Percentiles rank a stretch among this genome's conserved stretches.
Conservation (phyloP, 1,284 basidiomycete species). For the Boletus sp. region DNA sequence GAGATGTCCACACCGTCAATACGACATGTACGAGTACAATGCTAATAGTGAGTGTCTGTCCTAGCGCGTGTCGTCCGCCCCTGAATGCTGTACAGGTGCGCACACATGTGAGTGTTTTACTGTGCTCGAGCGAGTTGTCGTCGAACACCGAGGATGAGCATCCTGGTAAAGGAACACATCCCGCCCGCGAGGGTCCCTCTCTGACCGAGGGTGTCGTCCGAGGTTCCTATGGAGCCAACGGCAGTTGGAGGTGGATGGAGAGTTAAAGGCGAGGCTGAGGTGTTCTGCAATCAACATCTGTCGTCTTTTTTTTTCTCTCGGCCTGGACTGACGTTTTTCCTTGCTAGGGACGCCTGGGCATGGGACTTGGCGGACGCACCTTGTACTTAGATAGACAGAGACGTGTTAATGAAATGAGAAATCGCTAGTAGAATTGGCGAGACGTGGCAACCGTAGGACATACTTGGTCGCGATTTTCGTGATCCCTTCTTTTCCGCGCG, state of each 20-base stretch:
- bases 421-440: no score
- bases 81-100: conserved; percentile 6
- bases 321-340: conserved; percentile 3
- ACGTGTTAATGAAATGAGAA: no score
- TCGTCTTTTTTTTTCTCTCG: neutral
- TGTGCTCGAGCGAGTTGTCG: neutral
- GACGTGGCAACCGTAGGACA: conserved; percentile 12
- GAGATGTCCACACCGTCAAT: conserved; percentile 51
- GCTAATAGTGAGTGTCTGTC: conserved; percentile 13
- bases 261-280: conserved; percentile 86
- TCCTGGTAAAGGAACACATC: conserved; percentile 84
- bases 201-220: conserved; percentile 26
- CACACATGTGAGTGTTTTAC: conserved; percentile 11
- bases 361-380: no score
- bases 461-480: conserved; percentile 2
- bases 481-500: conserved; percentile 18
- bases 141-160: conserved; percentile 62
- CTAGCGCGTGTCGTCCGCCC: neutral
- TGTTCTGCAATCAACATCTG: conserved; percentile 17
- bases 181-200: conserved; percentile 39
- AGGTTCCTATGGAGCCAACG: conserved; percentile 27
- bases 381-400: no score
- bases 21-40: conserved; percentile 13
- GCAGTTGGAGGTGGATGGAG: conserved; percentile 64
- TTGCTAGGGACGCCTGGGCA: no score